Percentiles rank a stretch among this genome's conserved stretches.
Evolutionary conservation across 805 yeast species (phyloP).

Genomic region (Wickerhamiella siamensis): DNA sequence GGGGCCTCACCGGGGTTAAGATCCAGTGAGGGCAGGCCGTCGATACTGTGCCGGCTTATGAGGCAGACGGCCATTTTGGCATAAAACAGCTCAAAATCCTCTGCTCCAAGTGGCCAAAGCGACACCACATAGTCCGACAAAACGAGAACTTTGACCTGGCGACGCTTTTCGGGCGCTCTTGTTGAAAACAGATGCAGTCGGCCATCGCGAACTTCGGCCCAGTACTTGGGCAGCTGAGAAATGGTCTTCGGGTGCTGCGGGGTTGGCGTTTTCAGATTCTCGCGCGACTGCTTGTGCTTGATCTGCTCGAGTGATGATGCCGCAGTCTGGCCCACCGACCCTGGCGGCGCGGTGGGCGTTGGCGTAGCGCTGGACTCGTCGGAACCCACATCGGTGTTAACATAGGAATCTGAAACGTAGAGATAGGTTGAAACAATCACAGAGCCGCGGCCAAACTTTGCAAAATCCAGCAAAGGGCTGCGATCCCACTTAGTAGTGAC

Average conservation of each 20-base stretch:
- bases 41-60: conserved; percentile 31
- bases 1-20: conserved; percentile 21
- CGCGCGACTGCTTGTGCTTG: conserved; percentile 25
- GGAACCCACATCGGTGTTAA: conserved; percentile 51
- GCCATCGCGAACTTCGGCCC: conserved; percentile 59
- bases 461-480: neutral
- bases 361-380: conserved; percentile 8
- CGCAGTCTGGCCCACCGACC: conserved; percentile 29
- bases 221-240: conserved; percentile 19
- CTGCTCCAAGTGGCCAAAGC: conserved; percentile 68
- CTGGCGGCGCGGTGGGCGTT: conserved; percentile 19
- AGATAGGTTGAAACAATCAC: conserved; percentile 4
- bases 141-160: conserved; percentile 66
- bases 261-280: conserved; percentile 3
- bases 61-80: conserved; percentile 69
- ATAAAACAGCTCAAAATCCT: conserved; percentile 69
- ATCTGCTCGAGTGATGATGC: conserved; percentile 47
- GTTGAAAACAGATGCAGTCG: conserved; percentile 75
- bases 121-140: conserved; percentile 55
- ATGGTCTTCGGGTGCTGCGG: conserved; percentile 6
- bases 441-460: neutral
- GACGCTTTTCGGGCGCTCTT: conserved; percentile 37
- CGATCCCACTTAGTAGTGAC: neutral
- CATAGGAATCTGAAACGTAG: conserved; percentile 9
- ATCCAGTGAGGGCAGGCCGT: conserved; percentile 18